Base-by-base conservation (phyloP, 75 land plant species). In the Larix kaempferi region DNA sequence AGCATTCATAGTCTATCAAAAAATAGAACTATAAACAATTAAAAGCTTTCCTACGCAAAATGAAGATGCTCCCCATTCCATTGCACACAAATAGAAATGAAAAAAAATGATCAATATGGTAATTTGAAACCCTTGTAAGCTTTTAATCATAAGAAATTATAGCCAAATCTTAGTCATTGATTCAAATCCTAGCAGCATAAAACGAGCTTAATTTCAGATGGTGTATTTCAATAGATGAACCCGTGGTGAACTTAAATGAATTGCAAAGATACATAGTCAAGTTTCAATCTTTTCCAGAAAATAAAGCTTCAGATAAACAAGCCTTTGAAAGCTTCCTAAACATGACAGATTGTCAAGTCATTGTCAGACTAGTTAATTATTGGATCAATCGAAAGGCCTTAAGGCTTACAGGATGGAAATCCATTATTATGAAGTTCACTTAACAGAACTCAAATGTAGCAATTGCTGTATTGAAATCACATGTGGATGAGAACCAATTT, bases 401-500 rank as follows among this genome's bases (percentile, higher is more conserved):
- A 41, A 35, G 73, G 73, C 73, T 44, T 69, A n/a, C 73, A 39
- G 73, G 73, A 69, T 39, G 52, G 22, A 41, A 69, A 69, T 69
- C 73, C 73, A 41, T 69, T 69, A 69, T 69, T 69, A 29, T 16
- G 16, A 65, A 62, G 65, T 69, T 41, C 21, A 69, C 73, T 69
- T 41, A 41, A 69, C 73, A 41, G 49, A 39, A 12, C 73, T 41
- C 73, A 49, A 39, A 39, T 41, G 21, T 39, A 37, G 73, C 39
- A 69, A 39, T 69, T 69, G 23, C 73, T 44, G 41, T 37, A 21
- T 6, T 44, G n/a, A 69, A 69, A 69, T 21, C 49, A 69, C 73
- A 69, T 41, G n/a, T 69, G 73, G 73, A 19, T 69, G 54, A 69
- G 52, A 37, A 69, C 52, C 73, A 69, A 41, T 69, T 69, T 65